Evolutionary conservation across 148 eudicot species (phyloP).

Genomic region (Beta vulgaris): DNA sequence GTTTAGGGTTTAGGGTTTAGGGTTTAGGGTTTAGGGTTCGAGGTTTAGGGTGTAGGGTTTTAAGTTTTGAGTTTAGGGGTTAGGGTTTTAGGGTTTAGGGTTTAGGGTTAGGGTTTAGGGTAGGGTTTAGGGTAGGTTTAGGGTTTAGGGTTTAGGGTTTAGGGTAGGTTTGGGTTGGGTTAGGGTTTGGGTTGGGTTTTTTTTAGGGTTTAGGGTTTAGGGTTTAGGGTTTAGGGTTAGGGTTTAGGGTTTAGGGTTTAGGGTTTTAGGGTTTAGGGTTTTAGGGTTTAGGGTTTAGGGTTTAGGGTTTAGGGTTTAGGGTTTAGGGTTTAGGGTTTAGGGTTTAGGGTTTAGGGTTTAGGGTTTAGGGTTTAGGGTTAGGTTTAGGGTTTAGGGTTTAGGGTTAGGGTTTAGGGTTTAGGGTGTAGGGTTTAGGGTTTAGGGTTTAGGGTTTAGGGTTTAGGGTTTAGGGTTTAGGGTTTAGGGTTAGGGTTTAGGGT

Average conservation of each 20-base stretch:
- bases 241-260: constrained; percentile 14
- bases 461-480: constrained; percentile 10
- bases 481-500: constrained; percentile 22
- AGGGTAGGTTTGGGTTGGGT: constrained; percentile 21
- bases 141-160: constrained; percentile 30
- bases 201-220: constrained; percentile 23
- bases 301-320: constrained; percentile 24
- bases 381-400: constrained; percentile 12
- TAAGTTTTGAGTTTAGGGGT: constrained; percentile 25
- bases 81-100: constrained; percentile 32
- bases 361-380: constrained; percentile 18
- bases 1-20: constrained; percentile 26
- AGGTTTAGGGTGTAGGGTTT: constrained; percentile 23
- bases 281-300: constrained; percentile 26
- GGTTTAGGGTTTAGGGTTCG: constrained; percentile 22
- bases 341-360: constrained; percentile 20
- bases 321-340: constrained; percentile 24
- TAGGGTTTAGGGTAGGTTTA: constrained; percentile 17
- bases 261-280: constrained; percentile 24
- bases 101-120: constrained; percentile 28
- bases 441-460: constrained; percentile 1
- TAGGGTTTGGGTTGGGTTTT: constrained; percentile 23
- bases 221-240: constrained; percentile 23
- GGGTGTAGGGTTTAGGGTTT: constrained; percentile 8
- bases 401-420: constrained; percentile 17